Percentiles rank a stretch among this genome's conserved stretches.
Conservation (phyloP, 192 early-diverging fungal genomes). For the Gigaspora rosea region DNA sequence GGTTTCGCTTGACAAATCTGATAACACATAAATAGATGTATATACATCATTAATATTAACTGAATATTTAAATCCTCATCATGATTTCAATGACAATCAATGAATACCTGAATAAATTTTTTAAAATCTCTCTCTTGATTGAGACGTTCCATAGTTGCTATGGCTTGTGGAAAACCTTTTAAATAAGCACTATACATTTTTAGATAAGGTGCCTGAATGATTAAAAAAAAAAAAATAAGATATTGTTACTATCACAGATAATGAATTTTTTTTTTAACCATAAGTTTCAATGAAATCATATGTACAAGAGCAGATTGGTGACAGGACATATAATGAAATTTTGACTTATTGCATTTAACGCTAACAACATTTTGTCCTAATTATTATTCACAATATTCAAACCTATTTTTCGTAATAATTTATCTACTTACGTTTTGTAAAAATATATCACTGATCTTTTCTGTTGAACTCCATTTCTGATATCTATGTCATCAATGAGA, state of each 20-base stretch:
- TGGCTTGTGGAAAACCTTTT: constrained; percentile 80
- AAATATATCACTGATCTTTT: constrained; percentile 28
- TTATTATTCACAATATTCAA: not conserved
- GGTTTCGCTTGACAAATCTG: constrained; percentile 28
- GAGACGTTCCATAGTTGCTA: constrained; percentile 30
- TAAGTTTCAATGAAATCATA: too few species aligned
- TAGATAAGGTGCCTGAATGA: constrained; percentile 56
- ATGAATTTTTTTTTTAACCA: too few species aligned
- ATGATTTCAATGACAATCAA: not conserved
- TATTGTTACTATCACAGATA: too few species aligned
- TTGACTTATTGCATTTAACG: not conserved
- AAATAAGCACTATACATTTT: constrained; percentile 85
- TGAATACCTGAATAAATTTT: constrained; percentile 30
- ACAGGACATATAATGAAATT: too few species aligned
- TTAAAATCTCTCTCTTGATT: constrained; percentile 34
- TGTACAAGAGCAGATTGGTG: too few species aligned
- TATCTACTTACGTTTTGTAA: constrained; percentile 20
- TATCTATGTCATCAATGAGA: not conserved
- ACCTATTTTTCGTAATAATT: not conserved
- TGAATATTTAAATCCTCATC: not conserved
- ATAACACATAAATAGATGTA: not conserved
- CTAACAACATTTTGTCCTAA: not conserved
- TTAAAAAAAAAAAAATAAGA: too few species aligned
- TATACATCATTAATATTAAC: not conserved
- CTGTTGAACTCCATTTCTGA: constrained; percentile 3